Conservation (phyloP, 441 rosid species). For the Rhodomyrtus psidioides region DNA sequence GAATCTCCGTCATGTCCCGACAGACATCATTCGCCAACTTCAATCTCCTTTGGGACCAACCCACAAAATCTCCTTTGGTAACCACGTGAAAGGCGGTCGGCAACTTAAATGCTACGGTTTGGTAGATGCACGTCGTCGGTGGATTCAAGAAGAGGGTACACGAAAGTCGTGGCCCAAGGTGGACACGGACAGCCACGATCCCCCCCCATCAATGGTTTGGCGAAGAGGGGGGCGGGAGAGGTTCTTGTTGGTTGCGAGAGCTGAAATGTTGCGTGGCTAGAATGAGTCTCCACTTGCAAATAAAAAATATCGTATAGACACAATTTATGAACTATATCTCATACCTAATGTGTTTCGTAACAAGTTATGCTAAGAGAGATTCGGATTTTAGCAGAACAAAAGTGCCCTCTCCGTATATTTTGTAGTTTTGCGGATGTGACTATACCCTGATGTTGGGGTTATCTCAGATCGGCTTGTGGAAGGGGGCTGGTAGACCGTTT, state of each 20-base stretch:
- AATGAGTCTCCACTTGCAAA: neutral
- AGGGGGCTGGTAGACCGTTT: too few relatives aligned
- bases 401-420: neutral
- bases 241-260: neutral
- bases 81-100: neutral
- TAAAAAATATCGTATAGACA: neutral
- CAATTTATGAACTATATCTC: neutral
- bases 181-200: neutral
- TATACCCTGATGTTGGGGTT: too few relatives aligned
- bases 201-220: neutral
- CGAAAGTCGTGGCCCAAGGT: neutral
- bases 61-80: neutral
- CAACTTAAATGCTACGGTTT: neutral
- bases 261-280: neutral
- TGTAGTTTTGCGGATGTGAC: neutral
- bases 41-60: neutral
- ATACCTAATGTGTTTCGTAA: neutral
- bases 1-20: too few relatives aligned
- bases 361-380: neutral
- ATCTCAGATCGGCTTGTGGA: too few relatives aligned
- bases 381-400: neutral
- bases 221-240: neutral
- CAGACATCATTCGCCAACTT: neutral
- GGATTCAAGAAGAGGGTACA: neutral
- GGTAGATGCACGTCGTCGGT: neutral